Evolutionary conservation across 2,329 filamentous ascomycete species (phyloP).

Genomic region (Aspergillus luchuensis): DNA sequence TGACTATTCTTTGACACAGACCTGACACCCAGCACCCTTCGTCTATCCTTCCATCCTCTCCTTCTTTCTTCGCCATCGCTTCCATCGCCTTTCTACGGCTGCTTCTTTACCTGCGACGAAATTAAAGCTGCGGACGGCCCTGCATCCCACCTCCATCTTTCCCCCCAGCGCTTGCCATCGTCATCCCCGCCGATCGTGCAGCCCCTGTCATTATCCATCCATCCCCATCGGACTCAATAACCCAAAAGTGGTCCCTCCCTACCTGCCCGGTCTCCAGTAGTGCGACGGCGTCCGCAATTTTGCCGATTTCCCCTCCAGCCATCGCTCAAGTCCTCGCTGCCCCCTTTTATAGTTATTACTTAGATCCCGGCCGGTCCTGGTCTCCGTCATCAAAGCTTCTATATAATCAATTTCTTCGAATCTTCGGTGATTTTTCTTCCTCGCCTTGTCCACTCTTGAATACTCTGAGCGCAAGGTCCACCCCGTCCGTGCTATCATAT

Average conservation of each 20-base stretch:
- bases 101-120: neutral
- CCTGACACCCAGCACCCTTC: neutral
- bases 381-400: conserved; percentile 21
- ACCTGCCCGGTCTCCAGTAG: conserved; percentile 13
- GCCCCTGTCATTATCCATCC: conserved; percentile 21
- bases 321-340: neutral
- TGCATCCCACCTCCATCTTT: conserved; percentile 5
- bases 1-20: neutral
- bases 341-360: neutral
- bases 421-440: conserved; percentile 11
- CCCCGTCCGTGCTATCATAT: conserved; percentile 12
- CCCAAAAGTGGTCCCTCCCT: conserved; percentile 19
- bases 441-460: neutral
- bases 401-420: conserved; percentile 12
- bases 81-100: neutral
- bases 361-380: conserved; percentile 34
- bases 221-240: conserved; percentile 13
- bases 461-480: conserved; percentile 7
- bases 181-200: conserved; percentile 20
- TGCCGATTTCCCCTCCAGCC: conserved; percentile 7
- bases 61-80: neutral
- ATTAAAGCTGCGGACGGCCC: conserved; percentile 6
- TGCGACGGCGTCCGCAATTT: conserved; percentile 11
- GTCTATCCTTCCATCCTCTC: neutral
- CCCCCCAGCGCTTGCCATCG: conserved; percentile 12